Conservation (phyloP, 805 yeast species). For the Wickerhamiella lipophila region DNA sequence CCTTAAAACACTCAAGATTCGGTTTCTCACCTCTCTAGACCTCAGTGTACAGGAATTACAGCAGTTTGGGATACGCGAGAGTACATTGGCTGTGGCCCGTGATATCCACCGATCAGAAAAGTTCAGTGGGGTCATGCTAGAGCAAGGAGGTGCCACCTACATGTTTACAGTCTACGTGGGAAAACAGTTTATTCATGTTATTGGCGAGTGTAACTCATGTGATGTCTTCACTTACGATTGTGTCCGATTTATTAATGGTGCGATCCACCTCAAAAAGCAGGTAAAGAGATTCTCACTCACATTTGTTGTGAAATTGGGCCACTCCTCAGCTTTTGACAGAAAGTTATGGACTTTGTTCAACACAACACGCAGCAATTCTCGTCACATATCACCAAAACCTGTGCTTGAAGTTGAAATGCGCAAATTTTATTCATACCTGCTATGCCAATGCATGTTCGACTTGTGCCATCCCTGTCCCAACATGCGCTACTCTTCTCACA, state of each 20-base stretch:
- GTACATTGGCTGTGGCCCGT: background rate
- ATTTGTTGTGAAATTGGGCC: background rate
- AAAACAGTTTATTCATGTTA: background rate
- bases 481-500: background rate
- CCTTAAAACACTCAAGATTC: background rate
- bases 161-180: conserved; percentile 7
- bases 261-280: background rate
- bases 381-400: background rate
- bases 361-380: background rate
- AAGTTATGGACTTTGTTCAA: conserved; percentile 2
- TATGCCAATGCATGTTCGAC: conserved; percentile 5
- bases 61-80: background rate
- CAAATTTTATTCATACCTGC: background rate
- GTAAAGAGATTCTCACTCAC: background rate
- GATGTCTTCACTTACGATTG: background rate
- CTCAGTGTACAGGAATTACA: background rate
- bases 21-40: background rate
- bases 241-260: conserved; percentile 5
- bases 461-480: background rate
- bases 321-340: background rate
- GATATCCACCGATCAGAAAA: background rate
- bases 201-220: background rate
- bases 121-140: background rate
- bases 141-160: background rate
- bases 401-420: conserved; percentile 5